A percentile compares a stretch with the other conserved stretches of the same genome.
Evolutionary conservation across 257 asterid genomes (phyloP).

Genomic region (Rhazya stricta): DNA sequence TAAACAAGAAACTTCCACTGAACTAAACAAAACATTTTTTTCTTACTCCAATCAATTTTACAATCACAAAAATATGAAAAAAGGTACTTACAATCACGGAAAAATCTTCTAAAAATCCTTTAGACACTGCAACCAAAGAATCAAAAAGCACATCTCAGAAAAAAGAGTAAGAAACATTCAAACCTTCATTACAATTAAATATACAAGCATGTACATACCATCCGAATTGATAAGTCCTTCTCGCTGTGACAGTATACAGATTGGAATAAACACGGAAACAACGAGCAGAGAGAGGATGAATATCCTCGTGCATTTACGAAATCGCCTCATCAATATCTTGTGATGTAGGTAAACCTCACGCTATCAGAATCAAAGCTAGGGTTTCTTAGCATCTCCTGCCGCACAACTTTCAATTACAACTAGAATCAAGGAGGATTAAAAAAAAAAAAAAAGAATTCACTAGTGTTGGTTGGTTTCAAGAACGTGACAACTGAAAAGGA

Average conservation of each 20-base stretch:
- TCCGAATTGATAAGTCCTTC: slow-evolving; percentile 54
- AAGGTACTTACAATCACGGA: slow-evolving; percentile 57
- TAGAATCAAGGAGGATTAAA: not conserved
- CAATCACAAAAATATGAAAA: slow-evolving; percentile 5
- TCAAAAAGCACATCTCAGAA: slow-evolving; percentile 15
- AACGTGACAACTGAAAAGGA: not conserved
- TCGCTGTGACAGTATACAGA: slow-evolving; percentile 53
- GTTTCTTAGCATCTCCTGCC: slow-evolving; percentile 17
- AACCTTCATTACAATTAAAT: slow-evolving; percentile 1
- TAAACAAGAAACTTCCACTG: not conserved
- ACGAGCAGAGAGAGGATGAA: slow-evolving; percentile 78
- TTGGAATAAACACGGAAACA: slow-evolving; percentile 55
- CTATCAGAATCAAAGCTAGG: slow-evolving; percentile 6
- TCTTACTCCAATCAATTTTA: not conserved
- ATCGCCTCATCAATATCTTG: slow-evolving; percentile 52
- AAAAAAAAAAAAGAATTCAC: not conserved
- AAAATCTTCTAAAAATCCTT: slow-evolving; percentile 63
- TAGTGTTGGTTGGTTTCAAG: not conserved
- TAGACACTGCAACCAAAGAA: slow-evolving; percentile 47
- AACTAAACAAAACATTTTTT: not conserved
- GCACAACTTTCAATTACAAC: not conserved
- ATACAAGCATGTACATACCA: slow-evolving; percentile 30
- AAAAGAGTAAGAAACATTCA: not conserved
- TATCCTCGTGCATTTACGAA: slow-evolving; percentile 69
- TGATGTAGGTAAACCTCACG: slow-evolving; percentile 3